Evolutionary conservation across 805 yeast species (phyloP).

Genomic region (Candida gorgasii): DNA sequence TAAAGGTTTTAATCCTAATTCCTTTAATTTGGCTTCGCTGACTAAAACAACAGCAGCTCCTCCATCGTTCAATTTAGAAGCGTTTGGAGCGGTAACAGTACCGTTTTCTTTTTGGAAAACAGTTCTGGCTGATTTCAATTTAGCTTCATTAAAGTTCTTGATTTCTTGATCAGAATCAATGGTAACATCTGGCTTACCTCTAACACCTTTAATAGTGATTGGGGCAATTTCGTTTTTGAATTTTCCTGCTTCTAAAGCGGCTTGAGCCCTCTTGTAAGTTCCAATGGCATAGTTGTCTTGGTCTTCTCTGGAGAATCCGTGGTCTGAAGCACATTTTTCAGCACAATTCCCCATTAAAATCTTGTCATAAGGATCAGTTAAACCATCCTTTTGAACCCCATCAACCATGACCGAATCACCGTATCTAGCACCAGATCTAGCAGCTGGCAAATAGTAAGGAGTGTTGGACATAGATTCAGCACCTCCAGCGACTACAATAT

Average conservation of each 20-base stretch:
- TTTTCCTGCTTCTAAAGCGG: slow-evolving; percentile 79
- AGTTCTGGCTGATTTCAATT: slow-evolving; percentile 78
- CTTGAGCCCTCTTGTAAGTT: slow-evolving; percentile 84
- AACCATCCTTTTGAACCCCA: slow-evolving; percentile 90
- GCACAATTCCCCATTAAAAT: slow-evolving; percentile 96
- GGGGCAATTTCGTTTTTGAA: slow-evolving; percentile 82
- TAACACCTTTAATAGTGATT: slow-evolving; percentile 80
- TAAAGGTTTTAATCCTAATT: slow-evolving; percentile 83
- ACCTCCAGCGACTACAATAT: slow-evolving; percentile 94
- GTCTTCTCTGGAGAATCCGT: slow-evolving; percentile 72
- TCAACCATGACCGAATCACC: slow-evolving; percentile 82
- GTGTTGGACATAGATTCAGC: slow-evolving; percentile 97
- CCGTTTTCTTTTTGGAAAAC: slow-evolving; percentile 90
- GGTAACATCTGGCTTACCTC: slow-evolving; percentile 63
- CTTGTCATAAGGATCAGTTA: slow-evolving; percentile 86
- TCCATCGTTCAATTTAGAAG: slow-evolving; percentile 96
- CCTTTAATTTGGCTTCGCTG: slow-evolving; percentile 80
- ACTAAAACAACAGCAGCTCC: slow-evolving; percentile 93
- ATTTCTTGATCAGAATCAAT: slow-evolving; percentile 84
- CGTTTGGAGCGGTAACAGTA: slow-evolving; percentile 96
- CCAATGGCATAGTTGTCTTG: slow-evolving; percentile 87
- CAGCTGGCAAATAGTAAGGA: slow-evolving; percentile 73
- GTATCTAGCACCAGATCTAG: slow-evolving; percentile 86
- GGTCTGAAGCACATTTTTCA: slow-evolving; percentile 91
- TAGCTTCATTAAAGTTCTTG: slow-evolving; percentile 72